Base-by-base conservation (phyloP, 768 basidiomycete genomes). In the Candolleomyces eurysporus region DNA sequence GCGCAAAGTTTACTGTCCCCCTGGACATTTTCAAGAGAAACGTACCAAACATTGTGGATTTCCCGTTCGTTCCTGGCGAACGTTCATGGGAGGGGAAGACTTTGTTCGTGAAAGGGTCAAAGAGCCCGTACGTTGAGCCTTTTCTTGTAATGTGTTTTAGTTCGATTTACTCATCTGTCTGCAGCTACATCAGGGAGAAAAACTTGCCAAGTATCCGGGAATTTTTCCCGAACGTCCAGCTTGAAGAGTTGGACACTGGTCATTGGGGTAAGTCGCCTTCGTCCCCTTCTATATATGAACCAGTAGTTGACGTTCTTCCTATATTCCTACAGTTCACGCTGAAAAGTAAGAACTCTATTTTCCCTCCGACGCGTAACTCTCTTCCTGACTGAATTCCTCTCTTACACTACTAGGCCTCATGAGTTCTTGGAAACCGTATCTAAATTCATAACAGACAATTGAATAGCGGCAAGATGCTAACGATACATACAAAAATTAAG, bases 101-200 rank as follows among this genome's bases (percentile, higher is more conserved):
- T 0, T 72, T 96, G n/a, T 89, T 92, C 65, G 77, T 95, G 59
- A 94, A 93, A 67, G 94, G 94, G 1, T 73, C 75, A 21, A 86
- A 81, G 74, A 92, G 90, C 82, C 83, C 82, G 84, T 91, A 57
- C 59, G 84, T 77, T 19, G 17, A 22, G 31, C 43, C n/a, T 17
- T 2, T 16, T 3, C 26, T 30, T 42, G 57, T 43, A 8, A 30
- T 30, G 11, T 45, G 30, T 51, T 39, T 7, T 48, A 31, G 43
- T 19, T 45, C 9, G 46, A 32, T 22, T 60, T n/a, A 14, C 53
- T 21, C 31, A 5, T 19, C 45, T 16, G 31, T 26, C 31, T 11
- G 6, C 60, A 89, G 90, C 57, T 94, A 89, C 73, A 86, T 96
- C 70, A 96, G 94, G 64, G 75, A 79, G 21, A 79, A 84, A 60